Evolutionary conservation across 352 stramenopile species (phyloP), one percentile per base, ranked within the genome.

Genomic region (Phytophthora ramorum): DNA sequence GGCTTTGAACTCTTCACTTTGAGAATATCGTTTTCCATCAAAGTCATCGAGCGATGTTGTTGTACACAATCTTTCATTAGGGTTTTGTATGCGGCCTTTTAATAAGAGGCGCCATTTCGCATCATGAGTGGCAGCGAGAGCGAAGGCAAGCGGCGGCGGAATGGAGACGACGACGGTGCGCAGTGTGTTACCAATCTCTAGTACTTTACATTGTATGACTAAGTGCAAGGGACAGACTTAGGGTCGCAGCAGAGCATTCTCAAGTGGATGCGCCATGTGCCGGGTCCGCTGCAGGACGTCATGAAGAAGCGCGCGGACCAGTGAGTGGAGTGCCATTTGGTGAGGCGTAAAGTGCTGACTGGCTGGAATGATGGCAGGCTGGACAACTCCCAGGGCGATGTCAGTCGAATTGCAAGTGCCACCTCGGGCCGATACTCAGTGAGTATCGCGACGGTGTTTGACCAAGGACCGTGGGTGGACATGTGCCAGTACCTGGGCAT

Each of bases 401-500:
- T 59, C 37, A 76, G 66, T 20, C 63, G 76, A 22, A 66, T 80
- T 10, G 64, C 67, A 26, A 90, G 79, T 62, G 73, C 62, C 10
- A 78, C 78, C 1, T 84, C 73, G 30, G 74, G 79, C 38, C 51
- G 75, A 34, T 78, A 76, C 58, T 77, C 75, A 0, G 74, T 81
- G 19, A 43, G 63, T 9, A 89, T 92, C 41, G 75, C 77, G 47
- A 93, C 81, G 2, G 79, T 89, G 20, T 95, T 95, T 66, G 87
- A 95, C 53, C 66, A 90, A 38, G 87, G 87, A 1, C 70, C 87
- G 35, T 95, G 87, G 87, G 85, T 93, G 54, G 80, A 92, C 10
- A 93, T 95, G 79, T 95, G 87, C 50, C 61, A 76, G 28, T 87
- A 71, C 43, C 43, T 92, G 7, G 76, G 77, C 12, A 79, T 93